phyloP scores from a whole-genome alignment of 1,284 basidiomycete species.

The Moesziomyces antarcticus region DNA sequence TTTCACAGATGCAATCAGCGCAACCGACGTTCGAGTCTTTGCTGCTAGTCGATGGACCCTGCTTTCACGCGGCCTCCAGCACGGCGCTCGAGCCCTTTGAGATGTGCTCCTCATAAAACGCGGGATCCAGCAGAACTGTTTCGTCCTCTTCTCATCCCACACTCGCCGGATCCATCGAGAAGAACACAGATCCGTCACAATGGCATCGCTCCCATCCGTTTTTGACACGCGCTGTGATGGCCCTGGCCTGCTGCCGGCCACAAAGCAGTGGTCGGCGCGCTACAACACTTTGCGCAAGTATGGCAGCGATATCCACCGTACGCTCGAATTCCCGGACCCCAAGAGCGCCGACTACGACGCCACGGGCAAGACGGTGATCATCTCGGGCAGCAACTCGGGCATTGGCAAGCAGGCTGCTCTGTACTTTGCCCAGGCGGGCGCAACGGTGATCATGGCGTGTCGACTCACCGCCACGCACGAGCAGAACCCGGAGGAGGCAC shows the following conservation, averaged over 20 bases:
- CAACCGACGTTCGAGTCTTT: no score
- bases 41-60: no score
- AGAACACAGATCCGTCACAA: background rate
- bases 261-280: slow-evolving; percentile 29
- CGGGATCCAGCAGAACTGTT: no score
- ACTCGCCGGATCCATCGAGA: background rate
- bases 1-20: no score
- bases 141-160: no score
- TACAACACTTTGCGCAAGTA: slow-evolving; percentile 39
- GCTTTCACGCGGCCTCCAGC: no score
- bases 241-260: slow-evolving; percentile 45
- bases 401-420: slow-evolving; percentile 55
- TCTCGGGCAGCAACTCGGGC: slow-evolving; percentile 55
- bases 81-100: no score
- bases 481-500: slow-evolving; percentile 48
- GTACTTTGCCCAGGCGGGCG: slow-evolving; percentile 47
- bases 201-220: slow-evolving; percentile 32
- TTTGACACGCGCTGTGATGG: slow-evolving; percentile 58
- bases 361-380: slow-evolving; percentile 51
- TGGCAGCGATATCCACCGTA: slow-evolving; percentile 13
- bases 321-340: slow-evolving; percentile 20
- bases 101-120: no score
- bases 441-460: slow-evolving; percentile 57
- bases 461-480: slow-evolving; percentile 54
- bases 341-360: slow-evolving; percentile 29